These are phyloP conservation scores for Biscogniauxia sp. DNA, from an alignment of 2,329 filamentous ascomycete genomes.

Conservation along the genomic window DNA sequence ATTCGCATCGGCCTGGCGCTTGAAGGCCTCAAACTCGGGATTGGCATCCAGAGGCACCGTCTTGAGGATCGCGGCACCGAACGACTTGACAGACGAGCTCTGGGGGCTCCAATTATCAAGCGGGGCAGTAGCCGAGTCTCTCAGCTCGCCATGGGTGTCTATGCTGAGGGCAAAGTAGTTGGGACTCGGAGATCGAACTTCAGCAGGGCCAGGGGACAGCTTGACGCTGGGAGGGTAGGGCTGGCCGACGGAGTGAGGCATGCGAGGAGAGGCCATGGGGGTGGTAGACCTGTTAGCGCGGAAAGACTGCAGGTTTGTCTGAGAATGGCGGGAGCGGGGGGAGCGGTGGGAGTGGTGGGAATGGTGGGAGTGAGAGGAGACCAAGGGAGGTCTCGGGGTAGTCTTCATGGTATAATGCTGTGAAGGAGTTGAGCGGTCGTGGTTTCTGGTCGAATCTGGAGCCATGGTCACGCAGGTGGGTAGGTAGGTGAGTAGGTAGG, in stretches of 20 bases:
- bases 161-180: constrained; percentile 84
- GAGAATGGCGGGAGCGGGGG: constrained; percentile 36
- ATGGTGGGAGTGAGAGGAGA: constrained; percentile 29
- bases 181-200: constrained; percentile 60
- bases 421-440: constrained; percentile 25
- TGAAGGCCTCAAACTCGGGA: constrained; percentile 79
- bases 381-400: constrained; percentile 28
- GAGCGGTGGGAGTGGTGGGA: constrained; percentile 32
- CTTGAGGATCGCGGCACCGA: constrained; percentile 65
- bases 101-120: constrained; percentile 74
- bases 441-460: constrained; percentile 27
- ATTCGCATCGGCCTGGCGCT: constrained; percentile 67
- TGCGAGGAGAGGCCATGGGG: constrained; percentile 51
- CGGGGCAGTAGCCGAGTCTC: constrained; percentile 62
- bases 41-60: constrained; percentile 72
- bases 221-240: constrained; percentile 45
- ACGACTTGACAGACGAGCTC: constrained; percentile 68
- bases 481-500: too few species aligned
- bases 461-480: constrained; percentile 23
- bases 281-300: constrained; percentile 45
- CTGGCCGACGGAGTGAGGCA: constrained; percentile 55
- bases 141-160: constrained; percentile 57
- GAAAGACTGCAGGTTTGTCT: constrained; percentile 40
- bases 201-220: constrained; percentile 37
- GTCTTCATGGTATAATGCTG: constrained; percentile 37